Percentiles rank a stretch among this genome's conserved stretches.
These are phyloP conservation scores for Geranium brycei DNA, from an alignment of 345 rosid genomes.

Conservation along the genomic window DNA sequence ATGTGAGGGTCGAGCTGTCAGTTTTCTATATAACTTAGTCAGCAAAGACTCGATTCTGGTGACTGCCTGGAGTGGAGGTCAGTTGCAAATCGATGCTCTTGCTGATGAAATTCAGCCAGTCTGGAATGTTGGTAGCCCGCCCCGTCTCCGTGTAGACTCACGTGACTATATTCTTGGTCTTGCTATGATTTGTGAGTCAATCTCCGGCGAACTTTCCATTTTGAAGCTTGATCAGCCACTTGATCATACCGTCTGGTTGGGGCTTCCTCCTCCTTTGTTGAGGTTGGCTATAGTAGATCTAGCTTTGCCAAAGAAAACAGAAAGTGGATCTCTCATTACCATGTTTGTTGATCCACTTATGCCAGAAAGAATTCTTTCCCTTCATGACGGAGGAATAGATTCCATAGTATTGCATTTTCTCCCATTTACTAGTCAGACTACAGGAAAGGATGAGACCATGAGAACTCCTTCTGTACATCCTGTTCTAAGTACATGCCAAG, in stretches of 20 bases:
- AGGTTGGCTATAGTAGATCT: constrained; percentile 85
- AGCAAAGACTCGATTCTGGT: constrained; percentile 88
- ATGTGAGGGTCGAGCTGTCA: constrained; percentile 76
- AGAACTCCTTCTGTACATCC: constrained; percentile 79
- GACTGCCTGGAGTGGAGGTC: constrained; percentile 96
- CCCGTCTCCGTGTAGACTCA: constrained; percentile 59
- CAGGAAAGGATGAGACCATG: constrained; percentile 55
- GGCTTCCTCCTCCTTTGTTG: constrained; percentile 79
- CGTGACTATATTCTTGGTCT: constrained; percentile 43
- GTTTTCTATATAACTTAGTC: constrained; percentile 63
- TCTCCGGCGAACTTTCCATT: constrained; percentile 27
- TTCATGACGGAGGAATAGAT: constrained; percentile 81
- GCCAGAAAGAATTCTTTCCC: constrained; percentile 66
- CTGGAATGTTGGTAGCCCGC: constrained; percentile 62
- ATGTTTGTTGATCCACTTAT: constrained; percentile 63
- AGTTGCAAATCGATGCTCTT: constrained; percentile 80
- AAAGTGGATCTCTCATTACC: constrained; percentile 31
- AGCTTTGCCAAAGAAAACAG: constrained; percentile 55
- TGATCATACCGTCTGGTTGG: constrained; percentile 69
- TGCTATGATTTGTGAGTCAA: constrained; percentile 91
- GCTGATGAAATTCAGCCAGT: constrained; percentile 97
- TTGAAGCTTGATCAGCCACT: constrained; percentile 44
- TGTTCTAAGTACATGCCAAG: constrained; percentile 73
- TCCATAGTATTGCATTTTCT: constrained; percentile 82
- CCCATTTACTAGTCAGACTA: constrained; percentile 70